These are phyloP conservation scores for Saitozyma podzolica DNA, from an alignment of 768 basidiomycete species.

Conservation along the genomic window DNA sequence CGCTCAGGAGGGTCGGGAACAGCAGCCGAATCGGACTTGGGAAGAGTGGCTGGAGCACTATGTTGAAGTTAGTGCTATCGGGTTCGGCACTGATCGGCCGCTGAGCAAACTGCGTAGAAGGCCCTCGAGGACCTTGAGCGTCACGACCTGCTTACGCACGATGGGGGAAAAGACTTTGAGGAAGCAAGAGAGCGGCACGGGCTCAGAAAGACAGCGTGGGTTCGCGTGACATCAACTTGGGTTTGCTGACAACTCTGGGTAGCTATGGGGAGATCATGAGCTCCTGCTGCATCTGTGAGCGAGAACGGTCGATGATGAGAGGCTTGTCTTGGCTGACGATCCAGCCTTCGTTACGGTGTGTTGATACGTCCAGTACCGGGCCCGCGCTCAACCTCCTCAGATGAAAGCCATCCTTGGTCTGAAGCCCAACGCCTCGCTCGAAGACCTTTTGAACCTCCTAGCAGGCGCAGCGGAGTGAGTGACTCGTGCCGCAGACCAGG, in stretches of 20 bases:
- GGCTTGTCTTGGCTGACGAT: no score
- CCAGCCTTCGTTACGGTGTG: conserved; percentile 13
- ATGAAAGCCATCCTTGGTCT: conserved; percentile 36
- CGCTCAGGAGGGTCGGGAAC: conserved; percentile 52
- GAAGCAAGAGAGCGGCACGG: conserved; percentile 1
- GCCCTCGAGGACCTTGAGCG: conserved; percentile 57
- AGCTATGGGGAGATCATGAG: no score
- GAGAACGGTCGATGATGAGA: no score
- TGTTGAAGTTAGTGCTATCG: conserved; percentile 59
- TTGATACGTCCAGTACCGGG: neutral
- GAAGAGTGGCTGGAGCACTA: conserved; percentile 70
- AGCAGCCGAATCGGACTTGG: conserved; percentile 61
- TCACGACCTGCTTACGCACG: conserved; percentile 54
- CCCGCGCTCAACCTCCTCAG: conserved; percentile 7
- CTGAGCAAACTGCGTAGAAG: conserved; percentile 17
- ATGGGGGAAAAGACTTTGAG: conserved; percentile 57
- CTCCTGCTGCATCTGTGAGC: conserved; percentile 32
- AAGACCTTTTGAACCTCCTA: conserved; percentile 27
- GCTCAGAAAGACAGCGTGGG: conserved; percentile 37
- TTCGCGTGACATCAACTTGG: no score
- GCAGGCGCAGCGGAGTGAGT: conserved; percentile 34
- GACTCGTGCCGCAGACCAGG: neutral
- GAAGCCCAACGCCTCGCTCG: conserved; percentile 13
- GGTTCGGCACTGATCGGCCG: neutral
- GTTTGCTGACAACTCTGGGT: no score